Evolutionary conservation across 2,329 filamentous ascomycete species (phyloP).

Genomic region (Lojkania enalia): DNA sequence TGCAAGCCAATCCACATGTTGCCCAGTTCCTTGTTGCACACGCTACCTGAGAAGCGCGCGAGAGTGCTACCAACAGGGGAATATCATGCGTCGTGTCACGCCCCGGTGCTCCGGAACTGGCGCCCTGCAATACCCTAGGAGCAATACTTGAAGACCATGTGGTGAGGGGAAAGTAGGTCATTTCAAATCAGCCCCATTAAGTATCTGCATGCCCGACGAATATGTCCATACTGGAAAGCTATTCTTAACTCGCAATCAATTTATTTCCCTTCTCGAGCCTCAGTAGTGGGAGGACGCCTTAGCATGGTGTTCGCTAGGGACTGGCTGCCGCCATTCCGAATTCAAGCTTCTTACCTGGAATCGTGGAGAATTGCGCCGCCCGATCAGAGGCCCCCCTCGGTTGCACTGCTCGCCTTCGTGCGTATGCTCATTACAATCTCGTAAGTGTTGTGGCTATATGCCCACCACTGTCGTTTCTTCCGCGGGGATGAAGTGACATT

Average conservation of each 20-base stretch:
- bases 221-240: constrained; percentile 2
- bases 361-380: constrained; percentile 18
- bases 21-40: constrained; percentile 21
- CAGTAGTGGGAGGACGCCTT: background rate
- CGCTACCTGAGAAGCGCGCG: too few relatives aligned
- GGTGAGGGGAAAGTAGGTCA: background rate
- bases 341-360: constrained; percentile 26
- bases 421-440: background rate
- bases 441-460: constrained; percentile 3
- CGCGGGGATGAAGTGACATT: too few relatives aligned
- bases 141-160: too few relatives aligned
- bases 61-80: background rate
- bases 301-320: constrained; percentile 29
- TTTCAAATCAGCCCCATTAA: background rate
- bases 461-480: constrained; percentile 2
- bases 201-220: background rate
- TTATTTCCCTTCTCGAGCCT: constrained; percentile 1
- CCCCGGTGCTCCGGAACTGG: background rate
- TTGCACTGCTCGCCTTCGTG: background rate
- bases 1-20: constrained; percentile 21
- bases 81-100: constrained; percentile 1
- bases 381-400: constrained; percentile 17
- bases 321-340: constrained; percentile 35
- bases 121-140: background rate
- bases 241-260: constrained; percentile 8